Base-by-base conservation (phyloP, 2,329 filamentous ascomycete genomes). In the Neoascochyta sp. region DNA sequence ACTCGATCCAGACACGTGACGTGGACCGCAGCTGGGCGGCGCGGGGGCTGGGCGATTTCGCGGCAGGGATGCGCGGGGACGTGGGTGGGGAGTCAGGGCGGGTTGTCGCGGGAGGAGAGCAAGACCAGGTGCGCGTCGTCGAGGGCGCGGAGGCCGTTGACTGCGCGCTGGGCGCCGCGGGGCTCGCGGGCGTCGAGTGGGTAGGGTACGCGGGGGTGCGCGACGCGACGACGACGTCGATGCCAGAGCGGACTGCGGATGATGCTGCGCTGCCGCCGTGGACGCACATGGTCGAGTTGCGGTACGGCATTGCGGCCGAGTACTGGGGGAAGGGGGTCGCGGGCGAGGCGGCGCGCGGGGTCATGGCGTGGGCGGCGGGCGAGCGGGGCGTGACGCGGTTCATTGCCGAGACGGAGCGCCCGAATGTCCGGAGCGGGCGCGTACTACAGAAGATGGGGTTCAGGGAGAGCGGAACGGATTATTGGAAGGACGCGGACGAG, bases 391-490 rank as follows among this genome's bases (percentile, higher is more conserved):
- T 43, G 0, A 41, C n/a, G 9, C 34, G 38, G 3, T 44, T 48
- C n/a, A 38, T 46, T 16, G 52, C 51, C 16, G 42, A 44, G 34
- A 52, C 49, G 17, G 52, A 56, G 26, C 38, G 22, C 4, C 41
- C 33, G 9, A 54, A 54, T 30, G 10, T 16, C 5, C 41, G 37
- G 14, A 57, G 51, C 22, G 43, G 39, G 11, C 44, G 40, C 18
- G 52, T 57, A 4, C 15, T 57, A 29, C 28, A 35, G 27, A 57
- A 54, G 24, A 48, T 49, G 39, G 50, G 51, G 5, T 57, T 55
- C 24, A 32, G 19, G 14, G 27, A 42, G 24, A 42, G 27, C 12
- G 26, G 36, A 4, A 41, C 35, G 5, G 7, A 21, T 1, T 48
- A 46, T 33, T 48, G 45, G 45, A 41, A 46, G 11, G 36, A 44